Evolutionary conservation across 78 protist species (phyloP).

Genomic region (Pelomyxa schiedti): DNA sequence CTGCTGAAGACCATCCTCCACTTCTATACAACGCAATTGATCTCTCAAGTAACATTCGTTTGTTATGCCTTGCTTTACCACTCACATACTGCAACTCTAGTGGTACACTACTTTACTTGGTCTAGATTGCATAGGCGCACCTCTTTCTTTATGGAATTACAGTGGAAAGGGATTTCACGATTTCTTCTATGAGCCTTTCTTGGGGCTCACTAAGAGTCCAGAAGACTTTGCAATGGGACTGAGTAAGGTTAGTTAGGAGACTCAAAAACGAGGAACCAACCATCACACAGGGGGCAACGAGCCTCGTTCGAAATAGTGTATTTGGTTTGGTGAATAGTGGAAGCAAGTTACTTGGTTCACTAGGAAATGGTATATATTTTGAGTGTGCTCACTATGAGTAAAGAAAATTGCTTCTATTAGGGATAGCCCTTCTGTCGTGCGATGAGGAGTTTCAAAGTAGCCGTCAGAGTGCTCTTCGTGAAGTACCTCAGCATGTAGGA

Average conservation of each 20-base stretch:
- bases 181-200: slow-evolving; percentile 58
- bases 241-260: slow-evolving; percentile 6
- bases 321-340: slow-evolving; percentile 21
- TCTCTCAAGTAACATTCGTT: slow-evolving; percentile 14
- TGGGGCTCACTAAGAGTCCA: slow-evolving; percentile 46
- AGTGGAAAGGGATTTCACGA: slow-evolving; percentile 44
- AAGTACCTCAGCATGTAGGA: slow-evolving; percentile 35
- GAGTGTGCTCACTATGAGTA: background rate
- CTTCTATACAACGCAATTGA: background rate
- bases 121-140: slow-evolving; percentile 43
- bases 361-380: slow-evolving; percentile 35
- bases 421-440: background rate
- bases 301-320: slow-evolving; percentile 22
- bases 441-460: background rate
- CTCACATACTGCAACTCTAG: slow-evolving; percentile 14
- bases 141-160: slow-evolving; percentile 29
- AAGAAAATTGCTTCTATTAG: background rate
- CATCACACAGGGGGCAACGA: slow-evolving; percentile 30
- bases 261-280: too few species aligned
- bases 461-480: background rate
- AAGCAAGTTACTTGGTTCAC: slow-evolving; percentile 39
- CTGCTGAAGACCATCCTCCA: background rate
- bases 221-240: slow-evolving; percentile 56
- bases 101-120: slow-evolving; percentile 29
- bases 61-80: slow-evolving; percentile 2